Evolutionary conservation across 2,329 filamentous ascomycete genomes (phyloP).

Genomic region (Epicoccum sorghinum): DNA sequence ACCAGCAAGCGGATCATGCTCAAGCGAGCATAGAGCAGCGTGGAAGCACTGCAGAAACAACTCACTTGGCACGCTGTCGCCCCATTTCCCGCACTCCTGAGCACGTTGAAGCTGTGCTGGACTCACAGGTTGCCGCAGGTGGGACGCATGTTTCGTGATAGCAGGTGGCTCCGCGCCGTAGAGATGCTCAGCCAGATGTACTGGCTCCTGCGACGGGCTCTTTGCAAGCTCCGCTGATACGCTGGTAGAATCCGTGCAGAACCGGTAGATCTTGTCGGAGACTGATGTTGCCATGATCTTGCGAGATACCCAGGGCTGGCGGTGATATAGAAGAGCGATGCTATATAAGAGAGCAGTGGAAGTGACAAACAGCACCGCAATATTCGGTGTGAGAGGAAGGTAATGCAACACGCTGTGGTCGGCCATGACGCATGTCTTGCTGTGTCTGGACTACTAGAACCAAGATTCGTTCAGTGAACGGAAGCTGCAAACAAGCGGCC

Average conservation of each 20-base stretch:
- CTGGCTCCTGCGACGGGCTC: conserved; percentile 60
- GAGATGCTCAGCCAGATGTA: conserved; percentile 62
- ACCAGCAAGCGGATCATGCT: conserved; percentile 58
- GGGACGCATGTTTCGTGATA: conserved; percentile 29
- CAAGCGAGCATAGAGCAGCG: conserved; percentile 64
- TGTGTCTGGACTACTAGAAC: neutral
- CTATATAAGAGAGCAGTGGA: neutral
- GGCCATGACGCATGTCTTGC: neutral
- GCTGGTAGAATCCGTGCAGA: conserved; percentile 64
- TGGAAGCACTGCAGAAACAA: conserved; percentile 73
- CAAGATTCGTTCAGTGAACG: neutral
- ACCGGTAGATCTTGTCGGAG: conserved; percentile 55
- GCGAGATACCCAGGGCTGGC: neutral
- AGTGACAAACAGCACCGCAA: neutral
- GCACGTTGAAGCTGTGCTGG: conserved; percentile 60
- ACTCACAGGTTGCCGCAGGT: conserved; percentile 17
- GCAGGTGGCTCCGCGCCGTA: conserved; percentile 52
- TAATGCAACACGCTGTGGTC: neutral
- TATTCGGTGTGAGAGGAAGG: too few species aligned
- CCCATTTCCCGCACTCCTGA: conserved; percentile 70
- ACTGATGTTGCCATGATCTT: conserved; percentile 24
- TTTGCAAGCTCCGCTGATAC: conserved; percentile 61
- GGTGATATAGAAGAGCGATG: conserved; percentile 1
- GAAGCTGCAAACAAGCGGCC: neutral
- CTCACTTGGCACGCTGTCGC: conserved; percentile 65